Conservation (phyloP, 2,329 filamentous ascomycete species). For the Cordyceps javanica region DNA sequence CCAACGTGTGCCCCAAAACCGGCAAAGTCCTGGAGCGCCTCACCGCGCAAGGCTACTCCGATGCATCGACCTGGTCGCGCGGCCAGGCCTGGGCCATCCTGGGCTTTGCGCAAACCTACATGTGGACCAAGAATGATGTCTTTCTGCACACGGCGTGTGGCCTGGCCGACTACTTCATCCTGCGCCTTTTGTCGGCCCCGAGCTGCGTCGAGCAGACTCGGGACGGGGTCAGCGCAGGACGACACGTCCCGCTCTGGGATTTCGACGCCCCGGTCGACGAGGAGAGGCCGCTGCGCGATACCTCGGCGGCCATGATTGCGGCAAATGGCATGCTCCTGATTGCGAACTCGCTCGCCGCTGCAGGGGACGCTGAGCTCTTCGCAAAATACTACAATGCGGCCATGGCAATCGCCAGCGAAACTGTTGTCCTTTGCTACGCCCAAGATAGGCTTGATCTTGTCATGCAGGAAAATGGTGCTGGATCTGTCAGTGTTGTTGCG, state of each 20-base stretch:
- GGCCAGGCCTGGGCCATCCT: slow-evolving; percentile 45
- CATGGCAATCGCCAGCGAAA: slow-evolving; percentile 25
- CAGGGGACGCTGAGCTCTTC: slow-evolving; percentile 14
- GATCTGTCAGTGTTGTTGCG: background rate
- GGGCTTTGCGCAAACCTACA: slow-evolving; percentile 42
- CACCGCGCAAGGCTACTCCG: slow-evolving; percentile 40
- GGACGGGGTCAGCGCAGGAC: slow-evolving; percentile 6
- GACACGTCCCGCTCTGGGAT: slow-evolving; percentile 26
- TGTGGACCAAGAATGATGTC: slow-evolving; percentile 35
- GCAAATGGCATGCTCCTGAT: slow-evolving; percentile 36
- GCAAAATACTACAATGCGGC: slow-evolving; percentile 23
- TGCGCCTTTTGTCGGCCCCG: slow-evolving; percentile 26
- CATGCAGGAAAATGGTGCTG: background rate
- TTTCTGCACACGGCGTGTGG: slow-evolving; percentile 39
- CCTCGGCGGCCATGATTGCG: slow-evolving; percentile 33
- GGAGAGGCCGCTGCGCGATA: slow-evolving; percentile 25
- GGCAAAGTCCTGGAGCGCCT: slow-evolving; percentile 32
- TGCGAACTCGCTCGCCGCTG: slow-evolving; percentile 25
- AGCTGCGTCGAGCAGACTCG: slow-evolving; percentile 19
- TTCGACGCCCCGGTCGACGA: slow-evolving; percentile 37
- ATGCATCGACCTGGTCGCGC: slow-evolving; percentile 41
- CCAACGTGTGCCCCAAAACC: slow-evolving; percentile 36
- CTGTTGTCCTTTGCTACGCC: slow-evolving; percentile 23
- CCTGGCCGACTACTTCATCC: slow-evolving; percentile 42
- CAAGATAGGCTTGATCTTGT: slow-evolving; percentile 19